Percentiles rank a stretch among this genome's conserved stretches.
Evolutionary conservation across 495 filamentous ascomycete genomes (phyloP).

Genomic region (Aspergillus nidulans): DNA sequence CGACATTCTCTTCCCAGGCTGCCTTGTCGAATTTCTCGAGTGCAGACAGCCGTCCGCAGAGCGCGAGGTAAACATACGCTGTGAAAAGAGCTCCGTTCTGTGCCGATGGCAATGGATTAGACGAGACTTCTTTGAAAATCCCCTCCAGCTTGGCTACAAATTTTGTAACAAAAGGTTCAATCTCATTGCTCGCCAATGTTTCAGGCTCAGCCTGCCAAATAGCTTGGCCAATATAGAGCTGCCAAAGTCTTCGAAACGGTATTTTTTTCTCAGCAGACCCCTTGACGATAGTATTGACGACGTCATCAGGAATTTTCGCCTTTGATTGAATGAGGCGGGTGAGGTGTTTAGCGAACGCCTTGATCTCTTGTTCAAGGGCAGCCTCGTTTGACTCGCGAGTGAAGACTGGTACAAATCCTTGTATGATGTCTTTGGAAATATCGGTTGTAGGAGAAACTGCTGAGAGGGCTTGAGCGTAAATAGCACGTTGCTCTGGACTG

Average conservation of each 20-base stretch:
- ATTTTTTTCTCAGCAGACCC: constrained; percentile 80
- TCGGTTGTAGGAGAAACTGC: constrained; percentile 52
- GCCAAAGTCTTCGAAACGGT: constrained; percentile 75
- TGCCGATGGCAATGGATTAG: constrained; percentile 69
- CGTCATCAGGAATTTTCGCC: constrained; percentile 54
- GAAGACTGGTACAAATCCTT: constrained; percentile 57
- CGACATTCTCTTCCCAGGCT: constrained; percentile 47
- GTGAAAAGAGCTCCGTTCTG: constrained; percentile 72
- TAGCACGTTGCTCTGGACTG: constrained; percentile 71
- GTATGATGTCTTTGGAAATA: constrained; percentile 60
- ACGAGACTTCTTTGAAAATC: constrained; percentile 66
- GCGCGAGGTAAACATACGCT: constrained; percentile 67
- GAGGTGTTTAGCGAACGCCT: constrained; percentile 60
- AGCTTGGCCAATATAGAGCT: constrained; percentile 66
- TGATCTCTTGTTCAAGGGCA: constrained; percentile 69
- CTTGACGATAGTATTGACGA: constrained; percentile 69
- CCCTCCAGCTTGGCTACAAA: constrained; percentile 64
- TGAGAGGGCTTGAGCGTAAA: constrained; percentile 73
- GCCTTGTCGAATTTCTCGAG: constrained; percentile 30
- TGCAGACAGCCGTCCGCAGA: constrained; percentile 39
- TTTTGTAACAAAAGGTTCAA: constrained; percentile 39
- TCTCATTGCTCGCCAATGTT: constrained; percentile 40
- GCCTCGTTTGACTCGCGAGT: constrained; percentile 83
- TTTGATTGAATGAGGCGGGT: constrained; percentile 53
- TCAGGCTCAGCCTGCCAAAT: constrained; percentile 55